These are phyloP conservation scores for Periglandula ipomoeae DNA, from an alignment of 2,329 filamentous ascomycete species.

Conservation along the genomic window DNA sequence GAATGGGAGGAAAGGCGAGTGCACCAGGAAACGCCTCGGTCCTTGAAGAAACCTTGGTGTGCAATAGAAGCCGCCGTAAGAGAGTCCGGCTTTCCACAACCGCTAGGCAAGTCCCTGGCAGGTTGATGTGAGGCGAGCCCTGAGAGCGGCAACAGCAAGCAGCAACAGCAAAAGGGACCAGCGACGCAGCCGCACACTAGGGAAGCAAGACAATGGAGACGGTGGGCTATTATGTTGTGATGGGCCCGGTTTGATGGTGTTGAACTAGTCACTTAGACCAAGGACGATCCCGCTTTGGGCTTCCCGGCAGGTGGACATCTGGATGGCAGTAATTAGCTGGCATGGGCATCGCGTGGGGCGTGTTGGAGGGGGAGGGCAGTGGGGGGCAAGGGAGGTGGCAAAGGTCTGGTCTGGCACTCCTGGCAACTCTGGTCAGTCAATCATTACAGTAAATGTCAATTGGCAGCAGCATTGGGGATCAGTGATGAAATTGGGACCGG, in stretches of 20 bases:
- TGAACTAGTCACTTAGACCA: constrained; percentile 5
- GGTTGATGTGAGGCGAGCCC: not conserved
- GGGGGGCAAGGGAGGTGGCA: too few relatives aligned
- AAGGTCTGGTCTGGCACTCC: too few relatives aligned
- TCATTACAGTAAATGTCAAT: too few relatives aligned
- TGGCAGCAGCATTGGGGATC: too few relatives aligned
- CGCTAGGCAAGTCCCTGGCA: not conserved
- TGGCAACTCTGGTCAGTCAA: too few relatives aligned
- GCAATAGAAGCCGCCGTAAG: not conserved
- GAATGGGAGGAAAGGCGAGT: not conserved
- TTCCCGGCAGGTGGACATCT: not conserved
- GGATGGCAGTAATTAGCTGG: not conserved
- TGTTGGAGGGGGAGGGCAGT: too few relatives aligned
- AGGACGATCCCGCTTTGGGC: constrained; percentile 9
- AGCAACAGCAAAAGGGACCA: not conserved
- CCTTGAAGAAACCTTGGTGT: not conserved
- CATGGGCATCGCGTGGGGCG: too few relatives aligned
- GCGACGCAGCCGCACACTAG: not conserved
- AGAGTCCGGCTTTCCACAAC: not conserved
- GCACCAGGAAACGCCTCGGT: not conserved
- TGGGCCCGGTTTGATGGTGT: constrained; percentile 5
- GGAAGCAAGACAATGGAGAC: constrained; percentile 2
- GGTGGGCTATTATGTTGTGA: not conserved
- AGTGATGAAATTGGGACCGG: too few relatives aligned
- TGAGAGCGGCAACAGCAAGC: not conserved